Percentiles rank a stretch among this genome's conserved stretches.
Conservation (phyloP, 148 eudicot species). For the Bassia scoparia region DNA sequence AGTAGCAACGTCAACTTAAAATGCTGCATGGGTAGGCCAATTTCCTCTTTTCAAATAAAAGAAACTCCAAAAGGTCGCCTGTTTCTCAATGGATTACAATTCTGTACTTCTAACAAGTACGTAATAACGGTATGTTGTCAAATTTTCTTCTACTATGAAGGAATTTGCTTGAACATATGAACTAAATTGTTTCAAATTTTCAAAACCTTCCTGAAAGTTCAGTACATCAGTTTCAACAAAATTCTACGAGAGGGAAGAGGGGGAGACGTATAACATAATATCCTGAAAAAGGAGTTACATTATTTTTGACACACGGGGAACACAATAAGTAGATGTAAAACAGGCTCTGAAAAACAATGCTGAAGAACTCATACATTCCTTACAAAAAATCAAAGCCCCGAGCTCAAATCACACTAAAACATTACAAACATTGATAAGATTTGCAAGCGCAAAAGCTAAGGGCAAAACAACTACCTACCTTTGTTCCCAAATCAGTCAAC, state of each 20-base stretch:
- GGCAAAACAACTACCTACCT: constrained; percentile 41
- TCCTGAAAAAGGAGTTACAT: not conserved
- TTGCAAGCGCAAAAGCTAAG: constrained; percentile 15
- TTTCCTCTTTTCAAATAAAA: not conserved
- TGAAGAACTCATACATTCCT: not conserved
- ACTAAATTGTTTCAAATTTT: too few species aligned
- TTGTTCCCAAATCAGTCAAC: constrained; percentile 94
- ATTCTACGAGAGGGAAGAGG: not conserved
- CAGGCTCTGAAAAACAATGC: not conserved
- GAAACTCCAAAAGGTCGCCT: not conserved
- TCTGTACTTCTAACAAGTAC: not conserved
- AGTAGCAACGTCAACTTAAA: not conserved
- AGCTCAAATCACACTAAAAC: not conserved
- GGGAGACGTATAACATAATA: not conserved
- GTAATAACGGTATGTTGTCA: too few species aligned
- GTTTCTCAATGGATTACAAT: not conserved
- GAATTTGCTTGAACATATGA: not conserved
- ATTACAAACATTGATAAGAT: not conserved
- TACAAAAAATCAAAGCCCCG: constrained; percentile 5
- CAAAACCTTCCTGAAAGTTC: not conserved
- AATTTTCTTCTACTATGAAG: not conserved
- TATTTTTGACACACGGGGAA: not conserved
- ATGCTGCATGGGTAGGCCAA: not conserved
- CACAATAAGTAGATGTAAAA: not conserved
- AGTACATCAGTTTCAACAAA: not conserved